Conservation (phyloP, 768 basidiomycete species). For the Tulasnella sp. region DNA sequence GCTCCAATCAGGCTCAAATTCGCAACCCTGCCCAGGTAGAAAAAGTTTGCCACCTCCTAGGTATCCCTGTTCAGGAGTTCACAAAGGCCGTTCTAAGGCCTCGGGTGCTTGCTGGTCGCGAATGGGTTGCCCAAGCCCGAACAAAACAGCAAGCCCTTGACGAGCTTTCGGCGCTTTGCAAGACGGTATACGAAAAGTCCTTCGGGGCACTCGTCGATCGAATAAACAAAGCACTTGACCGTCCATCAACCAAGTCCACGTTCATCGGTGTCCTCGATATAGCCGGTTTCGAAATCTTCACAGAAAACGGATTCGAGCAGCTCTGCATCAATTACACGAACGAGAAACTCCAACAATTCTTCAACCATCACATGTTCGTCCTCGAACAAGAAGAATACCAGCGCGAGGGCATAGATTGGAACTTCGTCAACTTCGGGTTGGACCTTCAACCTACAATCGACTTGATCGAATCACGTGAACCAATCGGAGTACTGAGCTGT, state of each 20-base stretch:
- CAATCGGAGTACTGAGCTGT: slow-evolving; percentile 82
- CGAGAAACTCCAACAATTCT: slow-evolving; percentile 95
- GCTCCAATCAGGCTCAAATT: slow-evolving; percentile 61
- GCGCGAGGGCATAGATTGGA: slow-evolving; percentile 93
- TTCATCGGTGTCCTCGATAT: slow-evolving; percentile 99
- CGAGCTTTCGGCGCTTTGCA: slow-evolving; percentile 81
- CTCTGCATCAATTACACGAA: slow-evolving; percentile 98
- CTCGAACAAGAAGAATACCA: slow-evolving; percentile 98
- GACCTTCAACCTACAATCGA: slow-evolving; percentile 98
- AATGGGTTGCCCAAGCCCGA: slow-evolving; percentile 92
- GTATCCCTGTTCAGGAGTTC: slow-evolving; percentile 77
- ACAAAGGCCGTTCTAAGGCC: slow-evolving; percentile 79
- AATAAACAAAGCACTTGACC: slow-evolving; percentile 86
- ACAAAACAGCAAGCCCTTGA: slow-evolving; percentile 85
- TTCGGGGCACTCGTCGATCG: slow-evolving; percentile 89
- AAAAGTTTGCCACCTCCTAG: slow-evolving; percentile 75
- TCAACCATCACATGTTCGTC: slow-evolving; percentile 99
- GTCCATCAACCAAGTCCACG: slow-evolving; percentile 79
- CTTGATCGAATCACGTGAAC: slow-evolving; percentile 72
- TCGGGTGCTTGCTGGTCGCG: slow-evolving; percentile 82
- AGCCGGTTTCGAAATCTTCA: slow-evolving; percentile 89
- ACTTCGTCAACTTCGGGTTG: slow-evolving; percentile 94
- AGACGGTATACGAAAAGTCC: slow-evolving; percentile 93
- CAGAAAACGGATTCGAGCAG: slow-evolving; percentile 87
- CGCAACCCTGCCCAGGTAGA: slow-evolving; percentile 40